These are phyloP conservation scores for Xanthoconium stramineum DNA, from an alignment of 768 basidiomycete genomes.

Conservation along the genomic window DNA sequence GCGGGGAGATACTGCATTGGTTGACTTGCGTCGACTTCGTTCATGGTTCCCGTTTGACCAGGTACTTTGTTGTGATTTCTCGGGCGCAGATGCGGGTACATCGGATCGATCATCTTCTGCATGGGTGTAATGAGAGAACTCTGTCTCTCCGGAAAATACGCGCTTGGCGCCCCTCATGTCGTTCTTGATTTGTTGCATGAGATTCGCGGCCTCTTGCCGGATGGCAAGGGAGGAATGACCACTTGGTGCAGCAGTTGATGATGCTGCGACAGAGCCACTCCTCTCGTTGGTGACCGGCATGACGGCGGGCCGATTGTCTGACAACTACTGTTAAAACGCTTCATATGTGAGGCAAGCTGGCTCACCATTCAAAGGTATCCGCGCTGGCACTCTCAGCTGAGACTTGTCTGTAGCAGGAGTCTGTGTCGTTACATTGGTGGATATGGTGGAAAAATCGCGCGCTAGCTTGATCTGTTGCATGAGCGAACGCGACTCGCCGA, in stretches of 20 bases:
- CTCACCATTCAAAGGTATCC: slow-evolving; percentile 15
- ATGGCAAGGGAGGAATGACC: slow-evolving; percentile 64
- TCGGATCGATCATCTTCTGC: slow-evolving; percentile 17
- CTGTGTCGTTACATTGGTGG: slow-evolving; percentile 51
- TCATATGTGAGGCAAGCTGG: neutral
- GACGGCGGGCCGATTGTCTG: slow-evolving; percentile 12
- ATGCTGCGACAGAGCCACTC: slow-evolving; percentile 22
- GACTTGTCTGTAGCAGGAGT: slow-evolving; percentile 18
- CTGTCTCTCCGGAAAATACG: slow-evolving; percentile 65
- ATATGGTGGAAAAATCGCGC: slow-evolving; percentile 74
- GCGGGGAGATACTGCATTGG: slow-evolving; percentile 27
- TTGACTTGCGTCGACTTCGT: slow-evolving; percentile 20
- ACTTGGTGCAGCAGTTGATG: slow-evolving; percentile 32
- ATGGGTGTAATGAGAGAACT: slow-evolving; percentile 41
- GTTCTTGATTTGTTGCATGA: slow-evolving; percentile 84
- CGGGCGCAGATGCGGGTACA: slow-evolving; percentile 6
- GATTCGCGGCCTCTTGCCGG: slow-evolving; percentile 68
- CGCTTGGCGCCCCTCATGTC: slow-evolving; percentile 71
- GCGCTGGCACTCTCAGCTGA: neutral
- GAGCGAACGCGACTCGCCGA: slow-evolving; percentile 70
- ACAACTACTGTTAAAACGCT: slow-evolving; percentile 1
- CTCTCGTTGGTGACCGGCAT: slow-evolving; percentile 14
- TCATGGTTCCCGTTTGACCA: slow-evolving; percentile 32
- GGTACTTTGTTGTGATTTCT: slow-evolving; percentile 22
- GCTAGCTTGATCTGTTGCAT: slow-evolving; percentile 81